Conservation (phyloP, 179 eudicot genomes). For the Carnegiea gigantea region DNA sequence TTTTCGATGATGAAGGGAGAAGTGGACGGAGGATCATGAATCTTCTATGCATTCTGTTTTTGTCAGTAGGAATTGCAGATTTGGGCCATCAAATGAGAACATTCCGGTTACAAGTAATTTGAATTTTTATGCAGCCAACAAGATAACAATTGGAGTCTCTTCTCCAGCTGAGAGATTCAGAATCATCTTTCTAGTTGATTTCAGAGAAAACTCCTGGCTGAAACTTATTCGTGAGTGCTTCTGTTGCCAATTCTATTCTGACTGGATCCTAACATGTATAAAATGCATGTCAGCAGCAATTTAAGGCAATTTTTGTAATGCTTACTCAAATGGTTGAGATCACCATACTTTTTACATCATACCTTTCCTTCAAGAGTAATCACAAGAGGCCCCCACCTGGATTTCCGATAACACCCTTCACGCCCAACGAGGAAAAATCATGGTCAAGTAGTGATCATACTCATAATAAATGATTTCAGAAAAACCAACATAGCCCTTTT, state of each 20-base stretch:
- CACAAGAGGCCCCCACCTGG: constrained; percentile 68
- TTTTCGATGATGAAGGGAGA: neutral
- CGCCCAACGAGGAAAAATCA: constrained; percentile 14
- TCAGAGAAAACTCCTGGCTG: constrained; percentile 36
- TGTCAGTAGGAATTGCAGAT: neutral
- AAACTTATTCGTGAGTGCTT: constrained; percentile 53
- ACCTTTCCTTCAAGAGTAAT: constrained; percentile 88
- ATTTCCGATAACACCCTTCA: constrained; percentile 79
- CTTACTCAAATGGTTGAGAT: neutral
- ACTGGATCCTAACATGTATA: constrained; percentile 34
- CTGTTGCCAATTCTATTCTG: constrained; percentile 51
- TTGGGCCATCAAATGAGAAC: neutral
- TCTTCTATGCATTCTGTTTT: neutral
- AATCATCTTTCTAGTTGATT: constrained; percentile 17
- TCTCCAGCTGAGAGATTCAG: constrained; percentile 13
- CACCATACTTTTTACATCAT: neutral
- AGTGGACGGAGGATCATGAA: neutral
- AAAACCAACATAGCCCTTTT: neutral
- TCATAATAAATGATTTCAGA: neutral
- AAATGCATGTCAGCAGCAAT: constrained; percentile 1
- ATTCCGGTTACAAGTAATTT: neutral
- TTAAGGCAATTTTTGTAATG: neutral
- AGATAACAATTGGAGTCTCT: constrained; percentile 9
- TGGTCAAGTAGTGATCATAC: constrained; percentile 7
- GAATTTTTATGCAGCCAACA: constrained; percentile 10